Conservation (phyloP, 495 filamentous ascomycete species). For the Daldinia concentrica region DNA sequence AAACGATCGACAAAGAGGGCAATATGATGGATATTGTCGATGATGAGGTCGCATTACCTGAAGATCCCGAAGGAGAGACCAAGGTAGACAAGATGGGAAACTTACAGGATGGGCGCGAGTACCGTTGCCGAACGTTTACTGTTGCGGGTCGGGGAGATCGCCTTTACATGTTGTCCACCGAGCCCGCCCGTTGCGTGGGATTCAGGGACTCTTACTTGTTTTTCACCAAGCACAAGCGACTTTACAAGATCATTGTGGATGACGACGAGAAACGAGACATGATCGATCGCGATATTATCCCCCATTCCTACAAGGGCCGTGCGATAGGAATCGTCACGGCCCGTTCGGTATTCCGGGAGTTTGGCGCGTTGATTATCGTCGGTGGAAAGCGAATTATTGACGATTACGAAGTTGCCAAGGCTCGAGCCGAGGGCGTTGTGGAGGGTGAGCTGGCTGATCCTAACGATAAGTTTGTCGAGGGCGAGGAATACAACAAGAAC, state of each 20-base stretch:
- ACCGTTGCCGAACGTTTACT: slow-evolving; percentile 92
- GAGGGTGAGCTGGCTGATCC: slow-evolving; percentile 93
- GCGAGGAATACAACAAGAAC: slow-evolving; percentile 88
- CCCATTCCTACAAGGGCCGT: slow-evolving; percentile 97
- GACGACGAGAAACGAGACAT: slow-evolving; percentile 92
- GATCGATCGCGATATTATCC: slow-evolving; percentile 93
- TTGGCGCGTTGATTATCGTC: slow-evolving; percentile 92
- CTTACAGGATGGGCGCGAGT: slow-evolving; percentile 83
- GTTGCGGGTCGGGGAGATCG: slow-evolving; percentile 83
- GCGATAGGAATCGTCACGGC: slow-evolving; percentile 98
- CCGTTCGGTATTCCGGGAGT: slow-evolving; percentile 95
- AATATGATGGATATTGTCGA: slow-evolving; percentile 90
- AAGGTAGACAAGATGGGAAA: slow-evolving; percentile 92
- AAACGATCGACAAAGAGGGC: slow-evolving; percentile 93
- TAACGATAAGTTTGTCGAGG: slow-evolving; percentile 75
- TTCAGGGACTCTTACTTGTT: slow-evolving; percentile 98
- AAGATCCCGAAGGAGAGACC: slow-evolving; percentile 86
- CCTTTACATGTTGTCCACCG: slow-evolving; percentile 97
- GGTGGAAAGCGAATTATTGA: slow-evolving; percentile 86
- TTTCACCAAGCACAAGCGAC: slow-evolving; percentile 94
- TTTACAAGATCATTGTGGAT: slow-evolving; percentile 95
- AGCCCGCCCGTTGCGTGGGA: slow-evolving; percentile 93
- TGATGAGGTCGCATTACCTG: slow-evolving; percentile 89
- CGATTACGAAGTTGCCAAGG: slow-evolving; percentile 86
- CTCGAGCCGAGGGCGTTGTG: slow-evolving; percentile 78